Conservation (phyloP, 371 early-diverging fungal genomes). For the Mortierella sp. region DNA sequence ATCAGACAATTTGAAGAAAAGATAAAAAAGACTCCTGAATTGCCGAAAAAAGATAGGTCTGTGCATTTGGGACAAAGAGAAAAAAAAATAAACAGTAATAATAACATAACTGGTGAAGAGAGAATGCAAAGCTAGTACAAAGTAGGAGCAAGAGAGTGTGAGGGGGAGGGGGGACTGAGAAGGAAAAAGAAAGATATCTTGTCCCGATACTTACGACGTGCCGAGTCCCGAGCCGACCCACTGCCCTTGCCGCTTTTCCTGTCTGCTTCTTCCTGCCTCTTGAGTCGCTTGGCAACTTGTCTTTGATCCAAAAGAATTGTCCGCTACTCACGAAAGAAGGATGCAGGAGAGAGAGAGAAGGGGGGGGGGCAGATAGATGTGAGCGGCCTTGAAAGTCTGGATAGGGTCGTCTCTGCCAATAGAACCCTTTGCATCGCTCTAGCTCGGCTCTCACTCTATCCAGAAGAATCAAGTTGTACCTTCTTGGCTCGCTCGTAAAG, state of each 20-base stretch:
- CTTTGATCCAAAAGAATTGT: slow-evolving; percentile 58
- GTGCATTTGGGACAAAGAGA: neutral
- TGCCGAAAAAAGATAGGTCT: no score
- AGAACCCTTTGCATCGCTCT: neutral
- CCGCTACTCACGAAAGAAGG: slow-evolving; percentile 23
- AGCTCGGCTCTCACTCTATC: neutral
- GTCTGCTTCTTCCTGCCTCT: slow-evolving; percentile 59
- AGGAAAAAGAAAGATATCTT: neutral
- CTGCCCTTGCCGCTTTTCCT: slow-evolving; percentile 55
- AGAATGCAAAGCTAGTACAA: neutral
- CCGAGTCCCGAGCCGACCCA: slow-evolving; percentile 54
- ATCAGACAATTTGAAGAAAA: neutral
- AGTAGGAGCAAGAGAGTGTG: neutral
- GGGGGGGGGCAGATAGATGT: neutral
- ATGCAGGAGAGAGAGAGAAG: neutral
- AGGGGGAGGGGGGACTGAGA: neutral
- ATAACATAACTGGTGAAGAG: neutral
- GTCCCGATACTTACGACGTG: slow-evolving; percentile 57
- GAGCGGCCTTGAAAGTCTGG: neutral
- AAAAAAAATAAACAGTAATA: neutral
- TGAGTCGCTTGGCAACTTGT: slow-evolving; percentile 66
- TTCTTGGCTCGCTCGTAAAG: slow-evolving; percentile 81
- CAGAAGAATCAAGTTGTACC: slow-evolving; percentile 32
- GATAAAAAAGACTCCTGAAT: neutral
- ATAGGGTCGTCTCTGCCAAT: neutral